phyloP scores from a whole-genome alignment of 441 rosid genomes.

The Bocquillonia castaneifolia region DNA sequence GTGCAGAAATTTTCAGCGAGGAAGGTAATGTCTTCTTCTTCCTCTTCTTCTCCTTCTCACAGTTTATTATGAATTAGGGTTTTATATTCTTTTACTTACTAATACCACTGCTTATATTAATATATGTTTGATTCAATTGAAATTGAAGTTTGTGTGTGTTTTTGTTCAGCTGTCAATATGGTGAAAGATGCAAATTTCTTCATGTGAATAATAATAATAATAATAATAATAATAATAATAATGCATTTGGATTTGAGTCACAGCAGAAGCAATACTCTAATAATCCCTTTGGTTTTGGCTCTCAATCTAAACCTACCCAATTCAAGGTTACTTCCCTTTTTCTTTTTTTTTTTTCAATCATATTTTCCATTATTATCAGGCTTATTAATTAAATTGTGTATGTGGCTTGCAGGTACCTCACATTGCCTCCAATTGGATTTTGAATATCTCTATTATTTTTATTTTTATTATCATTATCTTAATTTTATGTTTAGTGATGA shows the following conservation, averaged over 20 bases:
- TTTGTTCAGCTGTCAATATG: constrained; percentile 67
- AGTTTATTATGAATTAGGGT: not conserved
- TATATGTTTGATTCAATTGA: not conserved
- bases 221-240: constrained; percentile 26
- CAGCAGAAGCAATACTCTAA: constrained; percentile 26
- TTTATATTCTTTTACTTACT: not conserved
- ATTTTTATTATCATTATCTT: not conserved
- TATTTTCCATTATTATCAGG: not conserved
- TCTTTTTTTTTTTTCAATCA: not conserved
- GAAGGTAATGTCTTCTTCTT: constrained; percentile 35
- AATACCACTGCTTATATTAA: not conserved
- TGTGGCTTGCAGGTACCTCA: too few relatives aligned
- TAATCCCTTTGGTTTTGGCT: constrained; percentile 84
- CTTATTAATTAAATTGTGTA: not conserved
- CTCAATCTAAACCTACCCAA: constrained; percentile 41
- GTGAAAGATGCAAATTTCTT: constrained; percentile 67
- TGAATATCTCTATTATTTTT: not conserved
- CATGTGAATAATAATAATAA: constrained; percentile 48
- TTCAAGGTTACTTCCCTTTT: constrained; percentile 48
- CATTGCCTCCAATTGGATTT: too few relatives aligned
- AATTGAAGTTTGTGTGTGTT: not conserved
- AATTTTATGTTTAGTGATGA: not conserved
- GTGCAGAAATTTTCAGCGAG: constrained; percentile 85
- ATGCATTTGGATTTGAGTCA: constrained; percentile 49
- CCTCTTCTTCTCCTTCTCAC: constrained; percentile 2